Conservation (phyloP, 2,329 filamentous ascomycete species). For the Shiraia bambusicola region DNA sequence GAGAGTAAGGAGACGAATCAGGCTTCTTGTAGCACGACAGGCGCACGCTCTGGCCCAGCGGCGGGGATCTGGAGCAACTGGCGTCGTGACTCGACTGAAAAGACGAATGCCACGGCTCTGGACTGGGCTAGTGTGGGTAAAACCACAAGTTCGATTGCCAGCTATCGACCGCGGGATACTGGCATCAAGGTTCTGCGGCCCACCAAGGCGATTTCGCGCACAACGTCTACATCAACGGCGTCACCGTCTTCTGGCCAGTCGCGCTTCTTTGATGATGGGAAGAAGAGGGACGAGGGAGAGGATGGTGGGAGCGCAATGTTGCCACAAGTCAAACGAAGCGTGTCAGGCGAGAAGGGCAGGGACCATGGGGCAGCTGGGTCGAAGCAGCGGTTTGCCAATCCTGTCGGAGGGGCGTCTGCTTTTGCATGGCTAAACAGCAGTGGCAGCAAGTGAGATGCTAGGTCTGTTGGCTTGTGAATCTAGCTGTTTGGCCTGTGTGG, state of each 20-base stretch:
- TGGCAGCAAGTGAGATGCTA: constrained; percentile 24
- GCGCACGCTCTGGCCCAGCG: constrained; percentile 35
- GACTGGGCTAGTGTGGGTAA: constrained; percentile 61
- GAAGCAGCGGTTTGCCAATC: constrained; percentile 69
- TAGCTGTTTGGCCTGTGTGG: too few species aligned
- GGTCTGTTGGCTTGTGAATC: too few species aligned
- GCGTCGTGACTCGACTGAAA: constrained; percentile 47
- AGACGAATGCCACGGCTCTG: constrained; percentile 36
- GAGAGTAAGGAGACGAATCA: constrained; percentile 27
- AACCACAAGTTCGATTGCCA: constrained; percentile 55
- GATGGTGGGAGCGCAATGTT: constrained; percentile 6
- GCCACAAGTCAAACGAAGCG: constrained; percentile 30
- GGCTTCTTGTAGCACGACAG: constrained; percentile 16
- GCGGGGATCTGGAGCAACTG: constrained; percentile 53
- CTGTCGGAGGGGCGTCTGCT: constrained; percentile 86
- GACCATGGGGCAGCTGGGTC: constrained; percentile 40
- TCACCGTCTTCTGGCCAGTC: constrained; percentile 42
- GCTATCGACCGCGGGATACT: constrained; percentile 69
- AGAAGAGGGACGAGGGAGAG: constrained; percentile 37
- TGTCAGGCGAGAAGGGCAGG: constrained; percentile 41
- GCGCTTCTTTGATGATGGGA: constrained; percentile 54
- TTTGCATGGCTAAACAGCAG: constrained; percentile 82
- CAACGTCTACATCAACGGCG: constrained; percentile 40
- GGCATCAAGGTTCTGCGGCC: constrained; percentile 92
- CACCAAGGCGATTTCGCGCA: constrained; percentile 62